Evolutionary conservation across 805 yeast species (phyloP).

Genomic region (Teunomyces funiuensis): DNA sequence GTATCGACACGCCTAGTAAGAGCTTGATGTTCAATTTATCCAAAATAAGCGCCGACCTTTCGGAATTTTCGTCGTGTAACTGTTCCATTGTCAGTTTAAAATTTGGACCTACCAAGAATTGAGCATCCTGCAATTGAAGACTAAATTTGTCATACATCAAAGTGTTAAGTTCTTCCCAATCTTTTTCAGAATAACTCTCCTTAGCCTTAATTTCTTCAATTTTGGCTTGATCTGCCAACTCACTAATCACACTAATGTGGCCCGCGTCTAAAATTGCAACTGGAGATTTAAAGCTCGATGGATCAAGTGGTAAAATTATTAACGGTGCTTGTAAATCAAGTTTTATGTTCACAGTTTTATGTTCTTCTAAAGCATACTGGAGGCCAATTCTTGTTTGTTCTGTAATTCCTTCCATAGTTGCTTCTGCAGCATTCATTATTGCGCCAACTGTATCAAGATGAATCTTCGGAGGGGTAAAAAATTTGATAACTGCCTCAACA

Average conservation of each 20-base stretch:
- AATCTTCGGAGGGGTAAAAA: slow-evolving; percentile 84
- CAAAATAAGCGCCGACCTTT: slow-evolving; percentile 60
- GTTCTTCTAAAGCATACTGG: slow-evolving; percentile 92
- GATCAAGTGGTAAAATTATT: slow-evolving; percentile 80
- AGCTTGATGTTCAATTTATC: slow-evolving; percentile 76
- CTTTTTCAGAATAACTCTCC: slow-evolving; percentile 56
- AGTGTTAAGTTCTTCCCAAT: slow-evolving; percentile 72
- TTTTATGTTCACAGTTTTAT: slow-evolving; percentile 81
- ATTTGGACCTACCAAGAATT: slow-evolving; percentile 80
- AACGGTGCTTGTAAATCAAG: slow-evolving; percentile 93
- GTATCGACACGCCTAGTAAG: slow-evolving; percentile 75
- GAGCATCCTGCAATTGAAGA: slow-evolving; percentile 78
- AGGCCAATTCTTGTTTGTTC: slow-evolving; percentile 88
- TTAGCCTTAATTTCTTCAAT: slow-evolving; percentile 69
- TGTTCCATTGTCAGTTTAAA: slow-evolving; percentile 77
- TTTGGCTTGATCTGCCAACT: slow-evolving; percentile 68
- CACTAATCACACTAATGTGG: slow-evolving; percentile 80
- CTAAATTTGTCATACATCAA: slow-evolving; percentile 89
- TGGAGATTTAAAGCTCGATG: slow-evolving; percentile 76
- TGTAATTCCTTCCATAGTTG: slow-evolving; percentile 88
- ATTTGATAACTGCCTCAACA: slow-evolving; percentile 67
- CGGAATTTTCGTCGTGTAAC: slow-evolving; percentile 45
- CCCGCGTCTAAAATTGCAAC: slow-evolving; percentile 95
- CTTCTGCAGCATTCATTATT: slow-evolving; percentile 90
- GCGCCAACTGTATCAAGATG: slow-evolving; percentile 89